phyloP scores from a whole-genome alignment of 805 yeast species.

The Saturnispora besseyi region DNA sequence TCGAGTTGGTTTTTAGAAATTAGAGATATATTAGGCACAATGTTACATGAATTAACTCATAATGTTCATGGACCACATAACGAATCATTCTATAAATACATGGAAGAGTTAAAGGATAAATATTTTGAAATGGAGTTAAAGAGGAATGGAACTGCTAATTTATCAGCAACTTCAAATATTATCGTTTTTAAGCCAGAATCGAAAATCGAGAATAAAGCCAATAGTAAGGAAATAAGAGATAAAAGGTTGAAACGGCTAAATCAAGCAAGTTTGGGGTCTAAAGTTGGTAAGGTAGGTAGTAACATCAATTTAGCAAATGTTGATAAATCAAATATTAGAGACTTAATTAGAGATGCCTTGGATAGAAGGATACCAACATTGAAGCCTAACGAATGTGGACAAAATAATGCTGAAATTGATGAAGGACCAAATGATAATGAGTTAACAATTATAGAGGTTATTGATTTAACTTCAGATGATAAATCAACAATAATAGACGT shows the following conservation, averaged over 20 bases:
- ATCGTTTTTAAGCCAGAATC: conserved; percentile 21
- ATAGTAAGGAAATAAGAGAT: conserved; percentile 20
- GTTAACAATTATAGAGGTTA: conserved; percentile 29
- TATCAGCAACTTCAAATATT: conserved; percentile 2
- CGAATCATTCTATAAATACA: conserved; percentile 49
- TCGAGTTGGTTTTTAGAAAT: conserved; percentile 48
- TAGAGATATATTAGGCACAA: conserved; percentile 64
- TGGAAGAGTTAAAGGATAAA: conserved; percentile 53
- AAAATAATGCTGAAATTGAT: conserved; percentile 14
- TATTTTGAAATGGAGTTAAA: conserved; percentile 35
- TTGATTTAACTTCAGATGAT: conserved; percentile 14
- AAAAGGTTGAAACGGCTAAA: conserved; percentile 35
- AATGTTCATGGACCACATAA: conserved; percentile 78
- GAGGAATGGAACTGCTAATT: conserved; percentile 1
- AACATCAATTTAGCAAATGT: conserved; percentile 2
- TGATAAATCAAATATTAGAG: conserved; percentile 22
- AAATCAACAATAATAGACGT: not conserved
- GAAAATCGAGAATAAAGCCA: conserved; percentile 35
- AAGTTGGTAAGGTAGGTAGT: conserved; percentile 29
- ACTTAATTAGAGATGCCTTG: conserved; percentile 50
- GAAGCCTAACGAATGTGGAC: conserved; percentile 35
- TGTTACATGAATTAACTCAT: conserved; percentile 85
- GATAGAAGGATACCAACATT: conserved; percentile 48
- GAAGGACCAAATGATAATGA: conserved; percentile 39
- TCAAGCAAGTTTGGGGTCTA: conserved; percentile 34